Base-by-base conservation (phyloP, 139 green algal genomes). In the Pleodorina starrii region DNA sequence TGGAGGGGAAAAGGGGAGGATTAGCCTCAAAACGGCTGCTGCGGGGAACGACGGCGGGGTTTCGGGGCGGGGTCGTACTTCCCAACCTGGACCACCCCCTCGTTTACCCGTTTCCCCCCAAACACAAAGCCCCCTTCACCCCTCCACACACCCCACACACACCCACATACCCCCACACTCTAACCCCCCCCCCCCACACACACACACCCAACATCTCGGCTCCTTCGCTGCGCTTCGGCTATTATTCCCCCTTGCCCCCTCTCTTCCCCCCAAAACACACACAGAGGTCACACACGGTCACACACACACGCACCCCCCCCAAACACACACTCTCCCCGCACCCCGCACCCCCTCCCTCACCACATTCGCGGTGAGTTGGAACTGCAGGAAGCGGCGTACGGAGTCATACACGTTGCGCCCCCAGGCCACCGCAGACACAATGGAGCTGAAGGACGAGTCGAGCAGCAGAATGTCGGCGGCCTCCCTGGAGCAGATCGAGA, bases 381-480 rank as follows among this genome's bases (percentile, higher is more conserved):
- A 98, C 90, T 97, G 95, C 51, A 99, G 91, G 93, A 99, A 99
- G 84, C 96, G 96, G 42, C 93, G 94, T 68, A 99, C 95, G 85
- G 91, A 94, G 46, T 89, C 91, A 69, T 97, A 99, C 54, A 99
- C 96, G 79, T 97, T 98, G 84, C 97, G 91, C 27, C 97, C 97
- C 97, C 97, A 99, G 82, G 95, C 93, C 74, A 97, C 95, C 14
- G 96, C 94, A 48, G 82, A 92, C 35, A 98, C 97, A 81, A 98
- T 97, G 83, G 90, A 95, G n/a, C 78, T 87, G 92, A 99, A 99
- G 92, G 96, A 97, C 93, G 98, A 92, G 91, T 99, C 97, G 87
- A 99, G 79, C 36, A 99, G 92, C 79, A 99, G 93, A 84, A 99
- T 99, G 95, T 99, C 97, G 5, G 95, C 94, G 6, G 97, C 97